These are phyloP conservation scores for Cryphonectria japonica DNA, from an alignment of 2,329 filamentous ascomycete genomes.

Conservation along the genomic window DNA sequence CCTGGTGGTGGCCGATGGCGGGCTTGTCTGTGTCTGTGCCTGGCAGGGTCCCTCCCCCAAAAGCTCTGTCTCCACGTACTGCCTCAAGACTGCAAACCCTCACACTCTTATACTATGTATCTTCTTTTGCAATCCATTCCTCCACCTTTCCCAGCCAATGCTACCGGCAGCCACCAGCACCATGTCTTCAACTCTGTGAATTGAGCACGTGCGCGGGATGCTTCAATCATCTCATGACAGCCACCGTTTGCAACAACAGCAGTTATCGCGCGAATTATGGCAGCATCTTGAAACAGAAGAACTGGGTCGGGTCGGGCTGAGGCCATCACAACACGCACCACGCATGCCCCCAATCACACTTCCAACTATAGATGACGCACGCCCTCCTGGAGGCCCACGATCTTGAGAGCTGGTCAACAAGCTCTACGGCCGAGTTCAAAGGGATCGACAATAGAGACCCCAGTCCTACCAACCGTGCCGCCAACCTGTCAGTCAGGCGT, in stretches of 20 bases:
- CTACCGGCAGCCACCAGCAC: background rate
- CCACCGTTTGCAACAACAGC: background rate
- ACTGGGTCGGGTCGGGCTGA: background rate
- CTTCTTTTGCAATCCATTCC: background rate
- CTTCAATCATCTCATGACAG: background rate
- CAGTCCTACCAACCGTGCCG: background rate
- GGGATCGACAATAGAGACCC: background rate
- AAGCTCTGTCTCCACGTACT: background rate
- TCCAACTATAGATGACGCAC: background rate
- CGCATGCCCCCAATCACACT: background rate
- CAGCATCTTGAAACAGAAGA: background rate
- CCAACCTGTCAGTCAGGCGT: background rate
- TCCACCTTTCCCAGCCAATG: background rate
- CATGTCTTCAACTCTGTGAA: background rate
- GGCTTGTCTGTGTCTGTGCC: background rate
- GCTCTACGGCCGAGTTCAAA: background rate
- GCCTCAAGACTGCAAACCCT: background rate
- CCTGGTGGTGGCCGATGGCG: background rate
- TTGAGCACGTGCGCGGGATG: background rate
- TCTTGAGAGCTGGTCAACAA: background rate
- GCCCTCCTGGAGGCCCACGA: background rate
- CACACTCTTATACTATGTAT: background rate
- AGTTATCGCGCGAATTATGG: background rate
- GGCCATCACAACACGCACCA: constrained; percentile 1
- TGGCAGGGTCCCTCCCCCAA: background rate